A percentile compares a stretch with the other conserved stretches of the same genome.
Evolutionary conservation across 352 stramenopile species (phyloP).

Genomic region (Globisporangium irregulare): DNA sequence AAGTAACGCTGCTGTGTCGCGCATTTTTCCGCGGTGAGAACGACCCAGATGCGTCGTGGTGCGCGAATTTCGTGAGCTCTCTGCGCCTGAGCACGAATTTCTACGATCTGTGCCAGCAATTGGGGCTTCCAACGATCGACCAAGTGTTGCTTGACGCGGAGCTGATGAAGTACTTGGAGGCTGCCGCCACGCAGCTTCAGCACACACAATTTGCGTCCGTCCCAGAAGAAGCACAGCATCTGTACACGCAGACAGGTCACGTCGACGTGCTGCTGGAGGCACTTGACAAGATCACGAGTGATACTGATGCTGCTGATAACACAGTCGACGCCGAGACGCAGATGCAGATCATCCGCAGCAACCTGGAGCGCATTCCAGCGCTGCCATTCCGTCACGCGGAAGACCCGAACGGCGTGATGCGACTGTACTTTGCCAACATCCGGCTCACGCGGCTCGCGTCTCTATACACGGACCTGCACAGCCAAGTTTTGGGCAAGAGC

Average conservation of each 20-base stretch:
- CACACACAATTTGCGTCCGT: constrained; percentile 42
- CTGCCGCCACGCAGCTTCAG: constrained; percentile 51
- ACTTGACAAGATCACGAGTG: constrained; percentile 26
- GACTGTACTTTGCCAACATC: constrained; percentile 65
- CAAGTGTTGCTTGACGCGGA: constrained; percentile 49
- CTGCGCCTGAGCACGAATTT: constrained; percentile 74
- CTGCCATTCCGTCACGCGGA: constrained; percentile 53
- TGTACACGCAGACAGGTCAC: constrained; percentile 57
- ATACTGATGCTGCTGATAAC: background rate
- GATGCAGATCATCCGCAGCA: constrained; percentile 34
- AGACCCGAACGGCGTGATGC: constrained; percentile 25
- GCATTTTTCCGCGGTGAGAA: constrained; percentile 77
- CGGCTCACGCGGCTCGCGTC: constrained; percentile 59
- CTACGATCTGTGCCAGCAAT: constrained; percentile 70
- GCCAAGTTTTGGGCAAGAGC: constrained; percentile 62
- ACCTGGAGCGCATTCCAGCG: constrained; percentile 46
- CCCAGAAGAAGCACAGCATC: constrained; percentile 40
- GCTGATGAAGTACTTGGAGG: constrained; percentile 54
- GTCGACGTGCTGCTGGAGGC: constrained; percentile 40
- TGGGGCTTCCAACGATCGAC: constrained; percentile 57
- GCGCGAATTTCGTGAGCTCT: constrained; percentile 77
- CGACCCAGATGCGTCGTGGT: constrained; percentile 70
- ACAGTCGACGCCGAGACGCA: constrained; percentile 13
- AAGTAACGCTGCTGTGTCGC: constrained; percentile 72
- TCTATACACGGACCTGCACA: constrained; percentile 78